Evolutionary conservation across 139 green algal species (phyloP).

Genomic region (Trebouxia sp.): DNA sequence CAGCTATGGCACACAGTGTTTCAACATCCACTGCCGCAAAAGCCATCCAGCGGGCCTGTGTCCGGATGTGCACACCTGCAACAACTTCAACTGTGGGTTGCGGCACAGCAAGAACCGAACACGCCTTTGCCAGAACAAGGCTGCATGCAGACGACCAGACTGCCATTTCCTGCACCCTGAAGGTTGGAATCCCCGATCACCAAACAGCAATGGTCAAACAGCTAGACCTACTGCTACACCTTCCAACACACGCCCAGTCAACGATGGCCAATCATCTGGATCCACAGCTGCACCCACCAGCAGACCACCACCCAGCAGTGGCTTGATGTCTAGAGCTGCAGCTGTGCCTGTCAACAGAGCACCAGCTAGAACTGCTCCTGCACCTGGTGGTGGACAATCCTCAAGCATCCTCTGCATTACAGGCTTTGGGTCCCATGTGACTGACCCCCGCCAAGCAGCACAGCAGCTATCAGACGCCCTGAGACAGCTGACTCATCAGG

Average conservation of each 20-base stretch:
- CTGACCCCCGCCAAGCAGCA: not conserved
- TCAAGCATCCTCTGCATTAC: too few relatives aligned
- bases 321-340: too few relatives aligned
- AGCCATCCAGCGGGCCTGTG: not conserved
- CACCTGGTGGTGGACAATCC: too few relatives aligned
- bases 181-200: not conserved
- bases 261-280: too few relatives aligned
- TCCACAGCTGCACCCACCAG: too few relatives aligned
- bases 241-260: too few relatives aligned
- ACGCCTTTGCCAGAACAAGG: not conserved
- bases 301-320: too few relatives aligned
- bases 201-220: too few relatives aligned
- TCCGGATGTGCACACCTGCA: not conserved
- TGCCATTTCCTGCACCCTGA: constrained; percentile 6
- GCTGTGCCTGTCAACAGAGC: too few relatives aligned
- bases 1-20: too few relatives aligned
- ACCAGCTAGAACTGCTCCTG: too few relatives aligned
- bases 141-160: not conserved
- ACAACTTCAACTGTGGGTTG: not conserved
- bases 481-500: not conserved
- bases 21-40: not conserved
- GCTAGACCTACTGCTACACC: too few relatives aligned
- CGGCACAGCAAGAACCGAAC: not conserved
- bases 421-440: not conserved
- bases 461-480: not conserved